Evolutionary conservation across 306 rosid species (phyloP).

Genomic region (Rubus parviflorus): DNA sequence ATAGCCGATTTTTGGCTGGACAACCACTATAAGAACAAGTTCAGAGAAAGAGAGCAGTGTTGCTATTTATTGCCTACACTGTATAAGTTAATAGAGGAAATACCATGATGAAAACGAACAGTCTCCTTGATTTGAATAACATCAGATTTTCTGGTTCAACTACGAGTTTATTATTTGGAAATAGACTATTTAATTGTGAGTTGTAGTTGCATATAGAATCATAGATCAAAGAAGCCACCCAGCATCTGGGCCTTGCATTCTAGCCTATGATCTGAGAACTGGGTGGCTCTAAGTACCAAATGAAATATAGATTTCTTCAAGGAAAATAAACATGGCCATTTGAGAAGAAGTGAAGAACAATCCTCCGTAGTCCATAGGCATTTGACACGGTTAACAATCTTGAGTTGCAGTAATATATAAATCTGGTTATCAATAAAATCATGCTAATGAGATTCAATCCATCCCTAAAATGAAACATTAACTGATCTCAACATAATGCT

Average conservation of each 20-base stretch:
- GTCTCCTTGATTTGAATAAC: background rate
- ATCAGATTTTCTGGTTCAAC: background rate
- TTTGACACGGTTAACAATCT: background rate
- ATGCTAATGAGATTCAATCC: background rate
- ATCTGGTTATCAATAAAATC: background rate
- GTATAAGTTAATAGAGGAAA: background rate
- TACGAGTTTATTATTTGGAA: background rate
- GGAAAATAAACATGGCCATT: background rate
- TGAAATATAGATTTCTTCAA: background rate
- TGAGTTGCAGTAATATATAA: background rate
- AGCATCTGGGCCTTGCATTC: no score
- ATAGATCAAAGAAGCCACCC: background rate
- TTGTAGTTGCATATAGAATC: no score
- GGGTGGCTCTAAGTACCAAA: background rate
- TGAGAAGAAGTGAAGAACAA: background rate
- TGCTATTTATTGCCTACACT: background rate
- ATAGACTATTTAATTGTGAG: background rate
- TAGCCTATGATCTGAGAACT: background rate
- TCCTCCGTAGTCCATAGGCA: background rate
- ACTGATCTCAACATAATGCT: conserved; percentile 3
- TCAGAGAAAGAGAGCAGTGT: background rate
- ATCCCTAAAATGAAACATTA: background rate
- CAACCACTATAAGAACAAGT: conserved; percentile 27
- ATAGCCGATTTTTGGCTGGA: conserved; percentile 69
- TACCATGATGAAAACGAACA: background rate